Base-by-base conservation (phyloP, 2,329 filamentous ascomycete species). In the Atkinsonella hypoxylon region DNA sequence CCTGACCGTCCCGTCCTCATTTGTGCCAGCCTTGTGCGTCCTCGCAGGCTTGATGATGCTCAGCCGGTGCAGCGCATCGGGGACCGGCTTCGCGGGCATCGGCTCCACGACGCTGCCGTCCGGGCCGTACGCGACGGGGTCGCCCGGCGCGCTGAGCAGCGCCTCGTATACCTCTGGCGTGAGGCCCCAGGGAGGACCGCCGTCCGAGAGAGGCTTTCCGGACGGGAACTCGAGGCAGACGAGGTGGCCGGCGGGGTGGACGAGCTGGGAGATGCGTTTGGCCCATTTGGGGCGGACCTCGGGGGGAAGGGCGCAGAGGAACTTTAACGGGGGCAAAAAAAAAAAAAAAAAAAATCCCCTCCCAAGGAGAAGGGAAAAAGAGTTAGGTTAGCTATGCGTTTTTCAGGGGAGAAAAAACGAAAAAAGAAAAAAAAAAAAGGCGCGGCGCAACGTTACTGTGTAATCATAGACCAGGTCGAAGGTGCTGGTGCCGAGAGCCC, bases 161-260 rank as follows among this genome's bases (percentile, higher is more conserved):
- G 81, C 82, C 59, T 81, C 70, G 64, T 94, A 93, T 30, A 86
- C 77, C 53, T 81, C 76, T 1, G 85, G 76, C 12, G 79, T 77
- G 40, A 87, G 67, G 8, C 82, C 80, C 74, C 79, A 90, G 1
- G 89, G 88, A 12, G 89, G 88, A 0, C 89, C 88, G 10, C 74
- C 74, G 10, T 76, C 72, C 11, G 71, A 72, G 10, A 83, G 75
- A 41, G 79, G 74, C 64, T 90, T 93, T 54, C 79, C 76, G 1
- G 83, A 81, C 10, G 89, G 89, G 63, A 85, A 94, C 63, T 95
- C 88, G 54, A 95, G 75, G 66, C 80, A 83, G 48, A 83, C 62
- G 26, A 84, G 68, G 38, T 73, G 69, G 20, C 79, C 78, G 22
- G 57, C 62, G 6, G 70, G 69, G 18, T 65, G 57, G 31, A 83